Conservation (phyloP, 805 yeast species). For the Lachancea cidri region DNA sequence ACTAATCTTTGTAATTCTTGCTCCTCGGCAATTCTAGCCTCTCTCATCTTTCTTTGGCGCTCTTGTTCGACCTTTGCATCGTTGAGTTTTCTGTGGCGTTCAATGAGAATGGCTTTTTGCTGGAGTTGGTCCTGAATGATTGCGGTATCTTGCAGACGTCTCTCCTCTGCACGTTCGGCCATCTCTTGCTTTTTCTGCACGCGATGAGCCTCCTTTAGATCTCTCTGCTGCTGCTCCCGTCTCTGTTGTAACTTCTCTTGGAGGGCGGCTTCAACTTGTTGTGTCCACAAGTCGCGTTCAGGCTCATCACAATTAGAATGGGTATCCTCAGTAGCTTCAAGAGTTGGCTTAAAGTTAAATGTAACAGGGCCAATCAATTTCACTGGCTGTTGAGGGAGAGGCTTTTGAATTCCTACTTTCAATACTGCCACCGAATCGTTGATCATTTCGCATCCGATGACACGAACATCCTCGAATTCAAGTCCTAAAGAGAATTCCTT, state of each 20-base stretch:
- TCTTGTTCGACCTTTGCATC: neutral
- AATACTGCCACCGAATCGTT: constrained; percentile 5
- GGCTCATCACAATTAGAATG: too few relatives aligned
- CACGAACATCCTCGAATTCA: constrained; percentile 20
- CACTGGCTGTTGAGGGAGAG: neutral
- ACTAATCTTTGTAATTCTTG: neutral
- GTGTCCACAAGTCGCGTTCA: too few relatives aligned
- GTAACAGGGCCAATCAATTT: neutral
- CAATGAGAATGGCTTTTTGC: neutral
- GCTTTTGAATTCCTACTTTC: constrained; percentile 5
- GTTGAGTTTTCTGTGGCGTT: neutral
- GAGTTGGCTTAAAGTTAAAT: too few relatives aligned
- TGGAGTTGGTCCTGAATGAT: neutral
- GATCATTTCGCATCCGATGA: constrained; percentile 20
- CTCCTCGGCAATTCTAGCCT: neutral
- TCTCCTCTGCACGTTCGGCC: neutral
- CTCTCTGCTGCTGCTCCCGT: neutral
- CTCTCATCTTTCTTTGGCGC: neutral
- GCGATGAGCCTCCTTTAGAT: neutral
- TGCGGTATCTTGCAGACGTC: neutral
- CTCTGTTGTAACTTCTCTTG: neutral
- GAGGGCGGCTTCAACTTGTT: neutral
- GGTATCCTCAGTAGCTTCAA: too few relatives aligned
- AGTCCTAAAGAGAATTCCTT: constrained; percentile 19
- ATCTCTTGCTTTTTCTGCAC: neutral